Evolutionary conservation across 768 basidiomycete species (phyloP), one percentile per base, ranked within the genome.

Genomic region (Tricholoma terreum): DNA sequence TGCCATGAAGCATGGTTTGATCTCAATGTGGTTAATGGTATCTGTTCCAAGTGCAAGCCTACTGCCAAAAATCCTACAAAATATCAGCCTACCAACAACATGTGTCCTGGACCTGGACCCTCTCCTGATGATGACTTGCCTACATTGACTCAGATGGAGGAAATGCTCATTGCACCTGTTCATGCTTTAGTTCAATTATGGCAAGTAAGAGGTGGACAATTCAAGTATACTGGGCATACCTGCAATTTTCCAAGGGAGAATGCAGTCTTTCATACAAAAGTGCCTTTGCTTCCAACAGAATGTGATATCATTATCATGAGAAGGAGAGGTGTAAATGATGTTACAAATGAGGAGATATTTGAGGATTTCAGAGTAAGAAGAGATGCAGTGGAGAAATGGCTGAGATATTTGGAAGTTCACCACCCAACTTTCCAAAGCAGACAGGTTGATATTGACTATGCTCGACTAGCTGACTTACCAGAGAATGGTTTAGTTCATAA

Each of bases 391-490:
- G 35, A 51, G 33, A 17, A 3, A 11, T 59, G 36, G 58, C 58
- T 58, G 6, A 3, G 17, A 0, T 58, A 58, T n/a, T n/a, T n/a
- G n/a, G n/a, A n/a, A n/a, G n/a, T n/a, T 55, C 27, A 50, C 8
- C 17, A 19, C 15, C 49, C 49, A 50, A 50, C 49, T 10, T 50
- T 50, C 24, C 49, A 50, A 24, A 50, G 49, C 15, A 33, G 27
- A n/a, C 22, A 22, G 9, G 15, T 50, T 33, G 24, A 45, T 17
- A 33, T 61, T 11, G 62, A 63, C 34, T 59, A 60, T 49, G 52
- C 57, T 31, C n/a, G 36, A 6, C 51, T 66, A 1, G 7, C 48
- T 8, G 35, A 61, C 6, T 46, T 66, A 35, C 63, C 63, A 22
- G 52, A 38, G 12, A 43, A 55, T 64, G 58, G 19, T 2, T 56